A percentile compares a stretch with the other conserved stretches of the same genome.
phyloP scores from a whole-genome alignment of 345 rosid species.

The Pistacia vera region DNA sequence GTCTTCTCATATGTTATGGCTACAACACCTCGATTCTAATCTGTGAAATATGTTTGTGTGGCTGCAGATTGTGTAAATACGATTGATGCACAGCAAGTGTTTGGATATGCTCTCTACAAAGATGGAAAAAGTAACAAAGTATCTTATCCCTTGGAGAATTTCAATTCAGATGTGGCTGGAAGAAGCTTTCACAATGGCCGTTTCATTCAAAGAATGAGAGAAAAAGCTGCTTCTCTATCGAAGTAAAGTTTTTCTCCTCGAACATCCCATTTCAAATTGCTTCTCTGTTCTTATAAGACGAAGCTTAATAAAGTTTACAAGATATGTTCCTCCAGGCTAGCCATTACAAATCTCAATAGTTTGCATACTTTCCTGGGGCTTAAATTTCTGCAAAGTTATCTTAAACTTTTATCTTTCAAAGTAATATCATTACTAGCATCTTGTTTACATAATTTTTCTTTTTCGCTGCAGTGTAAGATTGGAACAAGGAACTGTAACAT shows the following conservation, averaged over 20 bases:
- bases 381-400: too few species aligned
- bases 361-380: too few species aligned
- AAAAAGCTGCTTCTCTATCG: not conserved
- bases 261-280: not conserved
- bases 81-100: slow-evolving; percentile 10
- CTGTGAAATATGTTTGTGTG: not conserved
- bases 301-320: too few species aligned
- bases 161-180: slow-evolving; percentile 6
- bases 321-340: too few species aligned
- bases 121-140: not conserved
- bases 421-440: too few species aligned
- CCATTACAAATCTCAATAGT: too few species aligned
- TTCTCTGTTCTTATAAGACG: too few species aligned
- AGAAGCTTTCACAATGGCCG: slow-evolving; percentile 6
- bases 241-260: not conserved
- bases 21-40: not conserved
- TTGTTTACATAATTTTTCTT: not conserved
- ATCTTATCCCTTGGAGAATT: slow-evolving; percentile 1
- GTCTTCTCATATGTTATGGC: not conserved
- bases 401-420: too few species aligned
- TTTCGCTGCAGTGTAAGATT: not conserved
- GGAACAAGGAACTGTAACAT: not conserved
- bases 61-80: slow-evolving; percentile 1
- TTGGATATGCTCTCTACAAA: slow-evolving; percentile 3
- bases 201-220: not conserved